A percentile compares a stretch with the other conserved stretches of the same genome.
These are phyloP conservation scores for Aspergillus olivimuriae DNA, from an alignment of 495 filamentous ascomycete genomes.

Conservation along the genomic window DNA sequence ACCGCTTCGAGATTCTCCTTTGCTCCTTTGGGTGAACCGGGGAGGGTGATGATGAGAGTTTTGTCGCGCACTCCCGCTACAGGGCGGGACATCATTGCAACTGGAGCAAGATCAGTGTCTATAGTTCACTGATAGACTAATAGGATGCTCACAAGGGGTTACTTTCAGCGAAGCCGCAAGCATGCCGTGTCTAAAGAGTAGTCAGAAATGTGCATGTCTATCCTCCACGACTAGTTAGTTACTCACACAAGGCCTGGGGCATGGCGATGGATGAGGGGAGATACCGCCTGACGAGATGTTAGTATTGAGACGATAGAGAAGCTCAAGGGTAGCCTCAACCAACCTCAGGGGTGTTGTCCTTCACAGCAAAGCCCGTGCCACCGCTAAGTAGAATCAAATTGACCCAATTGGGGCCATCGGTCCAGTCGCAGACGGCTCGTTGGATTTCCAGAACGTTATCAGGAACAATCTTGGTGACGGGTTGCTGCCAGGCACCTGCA, in stretches of 20 bases:
- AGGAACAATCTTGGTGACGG: slow-evolving; percentile 67
- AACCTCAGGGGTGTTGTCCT: slow-evolving; percentile 86
- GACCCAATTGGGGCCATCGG: slow-evolving; percentile 50
- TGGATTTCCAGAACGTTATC: slow-evolving; percentile 75
- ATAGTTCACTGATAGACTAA: neutral
- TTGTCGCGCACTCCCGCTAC: slow-evolving; percentile 83
- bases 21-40: slow-evolving; percentile 94
- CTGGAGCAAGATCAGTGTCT: slow-evolving; percentile 33
- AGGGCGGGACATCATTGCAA: slow-evolving; percentile 96
- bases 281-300: slow-evolving; percentile 59
- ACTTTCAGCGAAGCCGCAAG: slow-evolving; percentile 74
- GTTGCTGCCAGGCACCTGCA: slow-evolving; percentile 59
- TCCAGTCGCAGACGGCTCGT: slow-evolving; percentile 58
- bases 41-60: slow-evolving; percentile 82
- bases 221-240: slow-evolving; percentile 1
- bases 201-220: slow-evolving; percentile 19
- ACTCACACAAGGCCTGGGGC: slow-evolving; percentile 82
- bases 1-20: slow-evolving; percentile 89
- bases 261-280: slow-evolving; percentile 74
- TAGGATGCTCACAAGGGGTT: slow-evolving; percentile 68
- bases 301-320: slow-evolving; percentile 8
- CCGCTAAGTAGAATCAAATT: slow-evolving; percentile 86
- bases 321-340: slow-evolving; percentile 13
- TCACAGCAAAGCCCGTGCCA: slow-evolving; percentile 88
- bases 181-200: slow-evolving; percentile 72